phyloP scores from a whole-genome alignment of 1,139 yeast species.

The Diutina sp. region DNA sequence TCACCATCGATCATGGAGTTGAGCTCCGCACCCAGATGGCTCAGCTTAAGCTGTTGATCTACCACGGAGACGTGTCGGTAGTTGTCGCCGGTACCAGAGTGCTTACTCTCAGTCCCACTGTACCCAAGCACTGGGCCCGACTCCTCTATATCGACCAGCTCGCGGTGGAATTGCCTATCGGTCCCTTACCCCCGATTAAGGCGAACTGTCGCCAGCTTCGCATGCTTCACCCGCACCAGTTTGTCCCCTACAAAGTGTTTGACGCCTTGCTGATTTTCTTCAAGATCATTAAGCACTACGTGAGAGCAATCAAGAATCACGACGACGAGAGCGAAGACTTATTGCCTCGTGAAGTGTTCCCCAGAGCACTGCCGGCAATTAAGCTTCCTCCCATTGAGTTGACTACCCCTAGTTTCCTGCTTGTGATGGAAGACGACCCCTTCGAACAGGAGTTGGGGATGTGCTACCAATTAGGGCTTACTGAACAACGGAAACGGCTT shows the following conservation, averaged over 20 bases:
- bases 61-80: slow-evolving; percentile 23
- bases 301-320: slow-evolving; percentile 15
- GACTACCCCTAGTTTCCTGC: neutral
- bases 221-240: slow-evolving; percentile 35
- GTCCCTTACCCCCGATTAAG: slow-evolving; percentile 9
- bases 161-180: slow-evolving; percentile 9
- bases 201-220: slow-evolving; percentile 19
- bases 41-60: slow-evolving; percentile 16
- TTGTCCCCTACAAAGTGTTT: slow-evolving; percentile 47
- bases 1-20: neutral
- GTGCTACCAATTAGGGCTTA: slow-evolving; percentile 63
- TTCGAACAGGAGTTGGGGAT: slow-evolving; percentile 69
- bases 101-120: slow-evolving; percentile 18
- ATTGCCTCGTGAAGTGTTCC: slow-evolving; percentile 3
- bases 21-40: slow-evolving; percentile 1
- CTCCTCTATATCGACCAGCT: slow-evolving; percentile 31
- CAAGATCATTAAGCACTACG: slow-evolving; percentile 43
- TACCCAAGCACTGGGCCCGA: slow-evolving; percentile 37
- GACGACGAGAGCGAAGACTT: neutral
- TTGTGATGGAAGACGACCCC: slow-evolving; percentile 22
- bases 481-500: slow-evolving; percentile 56
- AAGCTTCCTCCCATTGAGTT: slow-evolving; percentile 37
- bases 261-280: slow-evolving; percentile 45
- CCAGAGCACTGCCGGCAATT: slow-evolving; percentile 26
- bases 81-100: neutral